These are phyloP conservation scores for Talaromyces atroroseus DNA, from an alignment of 2,329 filamentous ascomycete genomes.

Conservation along the genomic window DNA sequence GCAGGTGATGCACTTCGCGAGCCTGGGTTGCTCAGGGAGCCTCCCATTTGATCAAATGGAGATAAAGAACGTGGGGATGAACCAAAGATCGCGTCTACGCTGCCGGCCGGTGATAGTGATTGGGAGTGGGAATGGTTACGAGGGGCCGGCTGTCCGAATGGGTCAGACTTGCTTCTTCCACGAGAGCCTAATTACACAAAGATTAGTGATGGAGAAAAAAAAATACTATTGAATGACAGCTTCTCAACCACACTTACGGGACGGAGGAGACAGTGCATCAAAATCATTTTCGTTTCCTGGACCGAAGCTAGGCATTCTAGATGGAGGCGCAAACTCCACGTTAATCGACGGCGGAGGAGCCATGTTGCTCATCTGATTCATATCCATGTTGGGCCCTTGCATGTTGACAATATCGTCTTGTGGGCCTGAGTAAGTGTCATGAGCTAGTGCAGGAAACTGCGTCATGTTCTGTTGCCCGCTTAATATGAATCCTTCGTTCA, in stretches of 20 bases:
- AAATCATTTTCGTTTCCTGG: conserved; percentile 60
- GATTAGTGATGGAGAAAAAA: neutral
- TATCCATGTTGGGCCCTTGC: conserved; percentile 50
- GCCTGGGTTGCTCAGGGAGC: conserved; percentile 31
- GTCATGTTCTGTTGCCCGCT: conserved; percentile 44
- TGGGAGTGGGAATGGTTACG: conserved; percentile 38
- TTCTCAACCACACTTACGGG: conserved; percentile 33
- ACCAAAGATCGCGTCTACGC: conserved; percentile 27
- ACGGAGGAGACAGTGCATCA: conserved; percentile 78
- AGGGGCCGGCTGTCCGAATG: conserved; percentile 36
- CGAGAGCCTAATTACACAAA: conserved; percentile 43
- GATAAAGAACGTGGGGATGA: conserved; percentile 40
- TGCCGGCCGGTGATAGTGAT: conserved; percentile 28
- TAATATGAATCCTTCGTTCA: conserved; percentile 43
- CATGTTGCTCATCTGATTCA: conserved; percentile 68
- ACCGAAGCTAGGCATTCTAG: conserved; percentile 61
- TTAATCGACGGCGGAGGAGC: conserved; percentile 94
- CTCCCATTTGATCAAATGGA: conserved; percentile 28
- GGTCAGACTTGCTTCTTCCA: conserved; percentile 58
- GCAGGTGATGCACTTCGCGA: conserved; percentile 43
- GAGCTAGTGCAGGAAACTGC: conserved; percentile 44
- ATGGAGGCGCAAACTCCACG: conserved; percentile 80
- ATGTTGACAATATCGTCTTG: conserved; percentile 38
- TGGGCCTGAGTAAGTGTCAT: conserved; percentile 44
- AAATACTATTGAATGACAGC: neutral